Evolutionary conservation across 805 yeast genomes (phyloP).

Genomic region (Priceomyces medius): DNA sequence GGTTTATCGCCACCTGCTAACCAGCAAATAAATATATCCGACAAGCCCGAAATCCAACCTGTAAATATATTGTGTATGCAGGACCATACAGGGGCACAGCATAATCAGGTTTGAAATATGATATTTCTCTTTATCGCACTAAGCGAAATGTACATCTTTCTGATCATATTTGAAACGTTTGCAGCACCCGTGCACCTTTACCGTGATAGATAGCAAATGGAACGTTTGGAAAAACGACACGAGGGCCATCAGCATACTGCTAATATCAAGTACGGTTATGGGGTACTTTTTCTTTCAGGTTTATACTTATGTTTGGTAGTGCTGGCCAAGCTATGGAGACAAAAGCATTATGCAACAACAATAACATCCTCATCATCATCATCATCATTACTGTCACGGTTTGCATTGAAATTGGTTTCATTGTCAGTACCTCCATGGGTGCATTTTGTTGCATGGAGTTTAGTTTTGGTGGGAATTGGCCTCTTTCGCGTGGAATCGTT

Average conservation of each 20-base stretch:
- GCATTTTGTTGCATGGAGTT: constrained; percentile 27
- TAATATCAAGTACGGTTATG: constrained; percentile 62
- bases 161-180: too few relatives aligned
- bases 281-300: constrained; percentile 43
- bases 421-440: constrained; percentile 28
- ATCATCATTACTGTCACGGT: neutral
- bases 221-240: constrained; percentile 37
- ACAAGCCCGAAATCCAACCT: too few relatives aligned
- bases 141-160: too few relatives aligned
- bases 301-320: constrained; percentile 37
- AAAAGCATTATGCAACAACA: neutral
- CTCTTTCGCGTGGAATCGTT: constrained; percentile 36
- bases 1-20: too few relatives aligned
- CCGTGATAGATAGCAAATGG: too few relatives aligned
- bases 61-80: too few relatives aligned
- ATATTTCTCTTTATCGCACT: too few relatives aligned
- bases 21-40: too few relatives aligned
- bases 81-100: too few relatives aligned
- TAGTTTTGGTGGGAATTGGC: constrained; percentile 27
- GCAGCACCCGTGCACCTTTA: too few relatives aligned
- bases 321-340: constrained; percentile 18
- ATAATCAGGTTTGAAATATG: too few relatives aligned
- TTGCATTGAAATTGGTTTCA: neutral
- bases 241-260: constrained; percentile 49
- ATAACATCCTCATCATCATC: neutral